phyloP scores from a whole-genome alignment of 2,329 filamentous ascomycete genomes.

The Exophiala viscosa region DNA sequence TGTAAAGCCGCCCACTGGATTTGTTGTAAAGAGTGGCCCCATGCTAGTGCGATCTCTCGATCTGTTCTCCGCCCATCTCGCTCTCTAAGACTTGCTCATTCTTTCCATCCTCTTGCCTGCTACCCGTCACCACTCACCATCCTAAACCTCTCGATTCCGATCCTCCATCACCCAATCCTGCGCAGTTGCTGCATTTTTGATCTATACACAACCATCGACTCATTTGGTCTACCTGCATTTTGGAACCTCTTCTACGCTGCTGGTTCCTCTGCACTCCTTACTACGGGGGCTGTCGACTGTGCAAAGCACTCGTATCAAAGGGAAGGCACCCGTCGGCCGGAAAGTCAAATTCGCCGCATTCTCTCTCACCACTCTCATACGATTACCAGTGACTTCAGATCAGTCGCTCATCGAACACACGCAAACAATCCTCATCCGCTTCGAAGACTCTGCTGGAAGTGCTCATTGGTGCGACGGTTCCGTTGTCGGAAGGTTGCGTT shows the following conservation, averaged over 20 bases:
- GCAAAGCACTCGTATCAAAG: too few relatives aligned
- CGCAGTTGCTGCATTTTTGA: too few relatives aligned
- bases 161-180: neutral
- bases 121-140: conserved; percentile 11
- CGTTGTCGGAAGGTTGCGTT: conserved; percentile 13
- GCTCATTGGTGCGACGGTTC: conserved; percentile 9
- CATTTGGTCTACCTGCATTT: too few relatives aligned
- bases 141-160: conserved; percentile 14
- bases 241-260: too few relatives aligned
- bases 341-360: too few relatives aligned
- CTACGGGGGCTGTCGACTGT: too few relatives aligned
- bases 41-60: conserved; percentile 28
- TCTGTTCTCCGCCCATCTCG: conserved; percentile 30
- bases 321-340: too few relatives aligned
- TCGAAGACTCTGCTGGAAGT: neutral
- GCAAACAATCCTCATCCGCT: neutral
- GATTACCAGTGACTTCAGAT: neutral
- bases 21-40: neutral
- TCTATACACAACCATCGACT: too few relatives aligned
- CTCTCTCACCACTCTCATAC: too few relatives aligned
- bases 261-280: too few relatives aligned
- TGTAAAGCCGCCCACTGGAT: neutral
- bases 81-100: conserved; percentile 28
- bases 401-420: neutral
- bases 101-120: conserved; percentile 22